Evolutionary conservation across 192 early-diverging fungal species (phyloP).

Genomic region (Mortierella antarctica): DNA sequence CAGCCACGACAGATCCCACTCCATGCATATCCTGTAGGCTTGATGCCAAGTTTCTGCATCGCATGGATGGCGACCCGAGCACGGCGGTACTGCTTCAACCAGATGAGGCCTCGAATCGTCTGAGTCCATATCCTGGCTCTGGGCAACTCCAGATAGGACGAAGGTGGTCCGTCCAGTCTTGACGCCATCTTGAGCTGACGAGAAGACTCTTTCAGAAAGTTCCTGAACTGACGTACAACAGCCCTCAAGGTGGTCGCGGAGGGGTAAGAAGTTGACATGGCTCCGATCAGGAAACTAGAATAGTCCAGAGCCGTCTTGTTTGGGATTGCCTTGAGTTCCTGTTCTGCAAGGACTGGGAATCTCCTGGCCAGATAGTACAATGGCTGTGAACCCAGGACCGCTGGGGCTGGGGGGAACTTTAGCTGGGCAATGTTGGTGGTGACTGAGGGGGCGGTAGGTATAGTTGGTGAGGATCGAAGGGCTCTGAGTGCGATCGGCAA

Average conservation of each 20-base stretch:
- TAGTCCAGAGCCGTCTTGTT: constrained; percentile 42
- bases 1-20: constrained; percentile 43
- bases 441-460: neutral
- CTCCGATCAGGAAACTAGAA: constrained; percentile 45
- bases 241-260: constrained; percentile 36
- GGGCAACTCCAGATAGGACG: constrained; percentile 15
- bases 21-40: constrained; percentile 48
- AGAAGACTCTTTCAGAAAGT: constrained; percentile 36
- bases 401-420: constrained; percentile 25
- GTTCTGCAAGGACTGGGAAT: constrained; percentile 42
- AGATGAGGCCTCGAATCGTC: constrained; percentile 39
- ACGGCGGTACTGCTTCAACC: constrained; percentile 44
- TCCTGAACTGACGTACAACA: constrained; percentile 46
- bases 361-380: constrained; percentile 36
- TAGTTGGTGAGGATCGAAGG: neutral
- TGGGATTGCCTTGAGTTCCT: constrained; percentile 28
- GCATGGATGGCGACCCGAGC: constrained; percentile 36
- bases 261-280: constrained; percentile 35
- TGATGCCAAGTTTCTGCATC: constrained; percentile 43
- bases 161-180: neutral
- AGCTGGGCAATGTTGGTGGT: constrained; percentile 1
- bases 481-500: constrained; percentile 31
- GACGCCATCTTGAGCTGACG: neutral
- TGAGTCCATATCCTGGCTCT: constrained; percentile 47
- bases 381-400: constrained; percentile 44